Evolutionary conservation across 78 protist genomes (phyloP).

Genomic region (Cavenderia fasciculata): DNA sequence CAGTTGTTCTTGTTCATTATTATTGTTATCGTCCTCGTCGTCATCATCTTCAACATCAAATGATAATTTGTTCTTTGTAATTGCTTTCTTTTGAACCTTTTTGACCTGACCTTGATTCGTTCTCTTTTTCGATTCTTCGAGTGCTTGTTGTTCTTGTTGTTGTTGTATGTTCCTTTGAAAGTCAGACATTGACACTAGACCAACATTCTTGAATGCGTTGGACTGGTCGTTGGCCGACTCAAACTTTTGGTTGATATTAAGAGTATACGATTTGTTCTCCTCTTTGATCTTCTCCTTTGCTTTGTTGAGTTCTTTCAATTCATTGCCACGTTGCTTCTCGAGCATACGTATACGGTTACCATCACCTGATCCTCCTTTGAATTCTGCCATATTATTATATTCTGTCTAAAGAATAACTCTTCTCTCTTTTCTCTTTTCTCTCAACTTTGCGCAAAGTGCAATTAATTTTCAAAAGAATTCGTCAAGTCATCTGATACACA

Average conservation of each 20-base stretch:
- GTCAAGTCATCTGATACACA: neutral
- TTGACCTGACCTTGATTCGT: neutral
- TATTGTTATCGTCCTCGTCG: slow-evolving; percentile 16
- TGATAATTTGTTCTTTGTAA: slow-evolving; percentile 35
- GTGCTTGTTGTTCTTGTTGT: neutral
- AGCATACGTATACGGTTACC: slow-evolving; percentile 44
- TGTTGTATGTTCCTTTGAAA: slow-evolving; percentile 41
- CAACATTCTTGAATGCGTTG: slow-evolving; percentile 27
- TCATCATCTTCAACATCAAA: slow-evolving; percentile 57
- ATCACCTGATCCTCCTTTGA: slow-evolving; percentile 54
- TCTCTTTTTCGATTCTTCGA: slow-evolving; percentile 35
- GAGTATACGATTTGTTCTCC: neutral
- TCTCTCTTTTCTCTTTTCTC: too few relatives aligned
- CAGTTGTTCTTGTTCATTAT: neutral
- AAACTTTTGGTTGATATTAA: slow-evolving; percentile 56
- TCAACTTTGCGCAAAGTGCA: neutral
- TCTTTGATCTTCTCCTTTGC: slow-evolving; percentile 53
- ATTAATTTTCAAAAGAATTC: too few relatives aligned
- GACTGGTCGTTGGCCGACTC: slow-evolving; percentile 3
- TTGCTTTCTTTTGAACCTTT: slow-evolving; percentile 6
- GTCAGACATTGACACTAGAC: slow-evolving; percentile 62
- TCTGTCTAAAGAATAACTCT: neutral
- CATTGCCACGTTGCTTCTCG: slow-evolving; percentile 64
- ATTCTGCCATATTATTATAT: slow-evolving; percentile 23
- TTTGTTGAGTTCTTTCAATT: slow-evolving; percentile 29